Percentiles rank a stretch among this genome's conserved stretches.
Conservation (phyloP, 345 rosid genomes). For the Aquilaria yunnanensis region DNA sequence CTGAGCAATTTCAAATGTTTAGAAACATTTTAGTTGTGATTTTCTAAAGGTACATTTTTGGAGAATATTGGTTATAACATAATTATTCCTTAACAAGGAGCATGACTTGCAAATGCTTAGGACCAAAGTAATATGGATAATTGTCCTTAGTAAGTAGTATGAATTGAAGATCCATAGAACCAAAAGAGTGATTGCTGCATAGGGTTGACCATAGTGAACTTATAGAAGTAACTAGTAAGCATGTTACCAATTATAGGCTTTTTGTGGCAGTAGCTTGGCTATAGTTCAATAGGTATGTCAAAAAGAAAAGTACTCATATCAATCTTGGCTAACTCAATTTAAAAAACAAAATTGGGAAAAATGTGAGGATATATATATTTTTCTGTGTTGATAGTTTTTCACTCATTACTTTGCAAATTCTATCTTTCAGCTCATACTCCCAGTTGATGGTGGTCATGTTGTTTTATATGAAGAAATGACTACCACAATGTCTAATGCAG, state of each 20-base stretch:
- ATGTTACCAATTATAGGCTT: too few species aligned
- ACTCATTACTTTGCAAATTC: slow-evolving; percentile 89
- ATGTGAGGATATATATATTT: neutral
- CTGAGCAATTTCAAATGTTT: neutral
- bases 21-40: too few species aligned
- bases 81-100: too few species aligned
- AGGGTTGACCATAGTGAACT: too few species aligned
- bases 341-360: slow-evolving; percentile 6
- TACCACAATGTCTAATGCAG: slow-evolving; percentile 91
- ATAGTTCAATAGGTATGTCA: slow-evolving; percentile 78
- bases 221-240: too few species aligned
- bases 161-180: too few species aligned
- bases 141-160: too few species aligned
- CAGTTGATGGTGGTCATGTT: slow-evolving; percentile 98
- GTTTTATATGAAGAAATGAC: slow-evolving; percentile 99
- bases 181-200: too few species aligned
- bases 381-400: neutral
- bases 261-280: slow-evolving; percentile 92
- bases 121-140: too few species aligned
- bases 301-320: neutral
- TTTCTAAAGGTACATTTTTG: too few species aligned
- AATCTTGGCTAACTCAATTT: slow-evolving; percentile 2
- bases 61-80: too few species aligned
- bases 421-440: slow-evolving; percentile 86
- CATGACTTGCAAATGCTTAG: too few species aligned